Base-by-base conservation (phyloP, 441 rosid species). In the Melastoma candidum region DNA sequence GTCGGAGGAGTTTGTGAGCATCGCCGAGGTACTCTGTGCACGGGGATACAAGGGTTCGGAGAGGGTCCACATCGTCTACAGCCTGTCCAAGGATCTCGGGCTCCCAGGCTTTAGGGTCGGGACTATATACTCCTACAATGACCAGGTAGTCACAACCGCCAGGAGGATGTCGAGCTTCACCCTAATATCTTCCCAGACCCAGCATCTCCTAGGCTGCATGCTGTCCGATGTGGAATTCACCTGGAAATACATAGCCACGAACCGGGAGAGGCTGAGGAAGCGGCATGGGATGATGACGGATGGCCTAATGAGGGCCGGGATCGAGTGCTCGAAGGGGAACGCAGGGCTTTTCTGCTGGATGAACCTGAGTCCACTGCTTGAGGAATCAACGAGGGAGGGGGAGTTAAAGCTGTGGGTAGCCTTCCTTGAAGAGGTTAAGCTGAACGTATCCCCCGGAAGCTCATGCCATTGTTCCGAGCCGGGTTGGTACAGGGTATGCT, bases 121-220 rank as follows among this genome's bases (percentile, higher is more conserved):
- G 44, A 87, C 98, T 0, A 83, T 90, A 2, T 90, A 90, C 62
- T 87, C 96, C 6, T 90, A 83, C 80, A 87, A 83, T 29, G 88
- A 87, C 66, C 51, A 72, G 61, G 98, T 86, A 39, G 96, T 87
- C 3, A 74, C 79, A 3, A 85, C 96, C 0, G 95, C 98, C 1
- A 71, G 96, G 64, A 76, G 96, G 68, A 83, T 90, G 98, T 90
- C 98, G 2, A 90, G 96, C 66, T 90, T 87, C 73, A 83, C 98
- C 44, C 68, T 90, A 47, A 84, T 90, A 44, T 90, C 98, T 1
- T 87, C 98, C 1, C 95, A 90, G 48, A 90, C 96, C n/a, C 98
- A 90, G 45, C 88, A 85, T 60, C 75, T 90, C 22, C 56, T 90
- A 44, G 95, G 93, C 50, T 80, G 77, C 53, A 87, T 90, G 95